Evolutionary conservation across 2,329 filamentous ascomycete species (phyloP).

Genomic region (Alternaria gansuensis): DNA sequence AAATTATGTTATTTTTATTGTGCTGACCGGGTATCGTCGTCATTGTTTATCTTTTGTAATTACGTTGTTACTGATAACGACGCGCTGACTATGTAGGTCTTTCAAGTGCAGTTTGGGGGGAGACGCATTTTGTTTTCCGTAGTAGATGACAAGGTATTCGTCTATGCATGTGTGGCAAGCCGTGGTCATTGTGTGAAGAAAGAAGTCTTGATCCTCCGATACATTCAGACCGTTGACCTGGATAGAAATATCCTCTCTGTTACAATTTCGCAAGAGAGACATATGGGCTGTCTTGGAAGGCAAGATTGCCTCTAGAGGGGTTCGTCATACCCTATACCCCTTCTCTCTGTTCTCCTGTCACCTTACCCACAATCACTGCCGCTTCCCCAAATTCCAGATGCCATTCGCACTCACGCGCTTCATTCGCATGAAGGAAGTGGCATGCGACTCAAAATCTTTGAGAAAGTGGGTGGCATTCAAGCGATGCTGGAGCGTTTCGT

Average conservation of each 20-base stretch:
- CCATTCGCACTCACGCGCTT: neutral
- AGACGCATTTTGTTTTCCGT: neutral
- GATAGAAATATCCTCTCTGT: neutral
- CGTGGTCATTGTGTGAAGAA: neutral
- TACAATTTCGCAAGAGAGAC: neutral
- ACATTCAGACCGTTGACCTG: neutral
- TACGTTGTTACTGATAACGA: neutral
- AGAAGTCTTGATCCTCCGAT: neutral
- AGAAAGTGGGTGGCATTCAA: neutral
- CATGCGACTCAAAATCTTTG: neutral
- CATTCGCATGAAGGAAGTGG: neutral
- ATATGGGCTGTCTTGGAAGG: neutral
- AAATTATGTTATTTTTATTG: neutral
- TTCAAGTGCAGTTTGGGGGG: neutral
- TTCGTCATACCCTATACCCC: too few relatives aligned
- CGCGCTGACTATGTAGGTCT: too few relatives aligned
- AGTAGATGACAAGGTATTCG: neutral
- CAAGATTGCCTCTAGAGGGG: neutral
- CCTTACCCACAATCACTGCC: neutral
- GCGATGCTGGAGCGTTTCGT: neutral
- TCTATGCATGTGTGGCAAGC: too few relatives aligned
- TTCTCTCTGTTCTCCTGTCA: neutral
- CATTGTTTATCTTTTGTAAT: neutral
- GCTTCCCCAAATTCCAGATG: neutral
- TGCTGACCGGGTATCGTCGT: neutral